Percentiles rank a stretch among this genome's conserved stretches.
phyloP scores from a whole-genome alignment of 768 basidiomycete genomes.

The Naganishia vishniacii region DNA sequence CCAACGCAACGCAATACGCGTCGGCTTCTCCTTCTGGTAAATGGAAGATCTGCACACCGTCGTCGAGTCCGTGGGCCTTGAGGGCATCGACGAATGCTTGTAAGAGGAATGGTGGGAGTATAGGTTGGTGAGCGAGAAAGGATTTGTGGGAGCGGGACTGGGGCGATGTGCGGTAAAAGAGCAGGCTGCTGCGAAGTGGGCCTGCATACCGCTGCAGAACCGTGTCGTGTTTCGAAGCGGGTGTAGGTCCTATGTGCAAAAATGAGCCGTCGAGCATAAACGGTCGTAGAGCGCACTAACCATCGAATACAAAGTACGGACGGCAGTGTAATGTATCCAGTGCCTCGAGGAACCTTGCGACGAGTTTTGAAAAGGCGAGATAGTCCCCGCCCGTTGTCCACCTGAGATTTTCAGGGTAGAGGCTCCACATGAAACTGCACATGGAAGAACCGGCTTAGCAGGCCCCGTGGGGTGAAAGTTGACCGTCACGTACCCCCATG shows the following conservation, averaged over 20 bases:
- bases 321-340: conserved; percentile 44
- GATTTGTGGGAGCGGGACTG: conserved; percentile 41
- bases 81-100: conserved; percentile 42
- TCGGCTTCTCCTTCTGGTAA: conserved; percentile 47
- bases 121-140: conserved; percentile 30
- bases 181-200: conserved; percentile 32
- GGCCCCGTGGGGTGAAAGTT: neutral
- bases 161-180: conserved; percentile 48
- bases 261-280: neutral
- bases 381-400: conserved; percentile 48
- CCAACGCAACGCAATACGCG: conserved; percentile 39
- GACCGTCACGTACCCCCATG: conserved; percentile 44
- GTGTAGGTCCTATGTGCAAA: conserved; percentile 37
- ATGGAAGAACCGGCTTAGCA: neutral
- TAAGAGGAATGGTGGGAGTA: conserved; percentile 45
- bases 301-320: conserved; percentile 48
- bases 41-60: conserved; percentile 30
- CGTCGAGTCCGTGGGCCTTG: conserved; percentile 20
- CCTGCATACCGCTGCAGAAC: conserved; percentile 33
- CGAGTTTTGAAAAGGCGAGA: conserved; percentile 38
- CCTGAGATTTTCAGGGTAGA: conserved; percentile 40
- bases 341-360: conserved; percentile 34
- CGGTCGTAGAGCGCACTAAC: conserved; percentile 31
- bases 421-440: conserved; percentile 43
- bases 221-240: conserved; percentile 43